A percentile compares a stretch with the other conserved stretches of the same genome.
These are phyloP conservation scores for Aegilops longissima DNA, from an alignment of 176 grass and related monocot species.

Conservation along the genomic window DNA sequence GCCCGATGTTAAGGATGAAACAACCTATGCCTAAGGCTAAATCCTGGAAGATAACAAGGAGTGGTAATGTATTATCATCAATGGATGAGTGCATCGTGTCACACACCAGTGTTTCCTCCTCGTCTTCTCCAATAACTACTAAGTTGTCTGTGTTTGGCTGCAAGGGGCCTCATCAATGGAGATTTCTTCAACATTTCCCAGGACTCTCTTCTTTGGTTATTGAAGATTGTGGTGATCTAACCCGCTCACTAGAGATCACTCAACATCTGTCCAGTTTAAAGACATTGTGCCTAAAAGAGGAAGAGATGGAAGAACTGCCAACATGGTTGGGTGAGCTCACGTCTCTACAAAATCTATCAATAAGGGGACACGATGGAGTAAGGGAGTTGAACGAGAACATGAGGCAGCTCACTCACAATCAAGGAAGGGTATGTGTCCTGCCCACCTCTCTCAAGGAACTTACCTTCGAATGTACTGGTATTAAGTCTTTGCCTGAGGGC, in stretches of 20 bases:
- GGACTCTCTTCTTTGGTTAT: background rate
- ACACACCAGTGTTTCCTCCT: background rate
- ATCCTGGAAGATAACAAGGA: accelerated
- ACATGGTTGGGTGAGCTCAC: background rate
- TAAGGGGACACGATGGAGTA: background rate
- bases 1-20: constrained; percentile 2
- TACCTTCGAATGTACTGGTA: too few relatives aligned
- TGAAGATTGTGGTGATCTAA: background rate
- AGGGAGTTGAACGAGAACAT: background rate
- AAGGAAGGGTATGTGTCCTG: too few relatives aligned
- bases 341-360: background rate
- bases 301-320: background rate
- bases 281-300: accelerated
- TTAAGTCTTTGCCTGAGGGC: too few relatives aligned
- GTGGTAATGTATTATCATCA: constrained; percentile 2
- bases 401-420: background rate
- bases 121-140: background rate
- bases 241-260: background rate
- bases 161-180: constrained; percentile 3
- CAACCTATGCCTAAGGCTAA: background rate
- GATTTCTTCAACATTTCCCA: background rate
- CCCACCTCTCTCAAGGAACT: too few relatives aligned
- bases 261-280: background rate
- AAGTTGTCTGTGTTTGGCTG: background rate
- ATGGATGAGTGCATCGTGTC: background rate